Base-by-base conservation (phyloP, 306 rosid genomes). In the Abrus precatorius region DNA sequence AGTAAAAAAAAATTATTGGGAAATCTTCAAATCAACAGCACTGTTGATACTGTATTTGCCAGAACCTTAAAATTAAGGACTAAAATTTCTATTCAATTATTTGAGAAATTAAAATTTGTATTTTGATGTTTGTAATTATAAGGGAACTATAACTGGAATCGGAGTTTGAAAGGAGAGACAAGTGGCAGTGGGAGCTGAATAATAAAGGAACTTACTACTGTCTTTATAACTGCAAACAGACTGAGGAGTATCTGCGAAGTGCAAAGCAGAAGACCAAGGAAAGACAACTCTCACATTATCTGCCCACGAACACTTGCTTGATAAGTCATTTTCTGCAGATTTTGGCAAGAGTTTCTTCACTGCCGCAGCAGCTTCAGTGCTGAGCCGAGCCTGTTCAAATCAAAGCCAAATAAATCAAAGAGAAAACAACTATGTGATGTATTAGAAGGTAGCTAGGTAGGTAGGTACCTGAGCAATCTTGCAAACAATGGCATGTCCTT, bases 191-290 rank as follows among this genome's bases (percentile, higher is more conserved):
- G 7, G 47, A 43, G 47, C 47, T 11, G 38, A 36, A 36, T 36
- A 4, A 3, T 61, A 80, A 34, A 73, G 69, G 47, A 75, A 85
- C 84, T 69, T 80, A 92, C 98, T 90, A 4, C 44, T n/a, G 44
- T 87, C 83, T 28, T 87, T 78, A 82, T 83, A 94, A 34, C 38
- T 85, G 87, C 98, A 94, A 53, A 87, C 83, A 7, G 43, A 28
- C 1, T 92, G 92, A 1, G 98, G 97, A 82, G 98, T 94, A 69
- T 94, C 84, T 47, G 91, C 82, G 76, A 57, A 94, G 72, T 94
- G 98, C 72, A 94, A 90, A 20, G 97, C 72, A 61, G 96, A 73
- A 3, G 98, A 92, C 98, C 98, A 94, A 1, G 64, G 94, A 62
- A 64, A 87, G 2, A 40, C 66, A 71, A 75, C 68, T 72, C 86